Conservation (phyloP, 2,329 filamentous ascomycete genomes). For the Thielaviopsis punctulata region DNA sequence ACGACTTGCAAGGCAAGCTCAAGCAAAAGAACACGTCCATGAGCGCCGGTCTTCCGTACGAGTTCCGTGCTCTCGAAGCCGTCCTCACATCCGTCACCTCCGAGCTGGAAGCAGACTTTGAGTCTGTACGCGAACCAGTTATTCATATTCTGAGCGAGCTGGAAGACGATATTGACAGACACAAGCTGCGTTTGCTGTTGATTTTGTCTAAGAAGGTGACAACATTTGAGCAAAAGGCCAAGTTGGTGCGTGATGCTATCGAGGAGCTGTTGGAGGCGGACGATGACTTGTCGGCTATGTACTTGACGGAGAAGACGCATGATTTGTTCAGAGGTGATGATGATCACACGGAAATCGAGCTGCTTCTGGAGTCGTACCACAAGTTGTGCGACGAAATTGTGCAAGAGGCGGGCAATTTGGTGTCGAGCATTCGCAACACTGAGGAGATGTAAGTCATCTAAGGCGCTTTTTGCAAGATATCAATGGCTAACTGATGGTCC, state of each 20-base stretch:
- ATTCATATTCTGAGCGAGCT: conserved; percentile 75
- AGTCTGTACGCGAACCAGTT: conserved; percentile 81
- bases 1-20: conserved; percentile 84
- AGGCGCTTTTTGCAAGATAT: background rate
- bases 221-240: conserved; percentile 93
- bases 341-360: conserved; percentile 91
- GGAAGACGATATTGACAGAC: conserved; percentile 90
- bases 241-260: conserved; percentile 83
- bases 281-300: conserved; percentile 89
- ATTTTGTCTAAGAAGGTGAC: conserved; percentile 91
- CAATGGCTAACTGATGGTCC: conserved; percentile 15
- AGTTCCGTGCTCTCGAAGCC: conserved; percentile 88
- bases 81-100: conserved; percentile 87
- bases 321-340: conserved; percentile 58
- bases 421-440: conserved; percentile 89
- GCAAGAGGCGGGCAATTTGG: conserved; percentile 80
- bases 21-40: conserved; percentile 45
- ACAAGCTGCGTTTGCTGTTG: conserved; percentile 78
- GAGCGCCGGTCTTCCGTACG: conserved; percentile 59
- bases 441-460: conserved; percentile 69
- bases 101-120: conserved; percentile 84
- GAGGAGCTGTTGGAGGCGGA: conserved; percentile 92
- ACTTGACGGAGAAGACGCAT: conserved; percentile 71
- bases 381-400: conserved; percentile 97
- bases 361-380: conserved; percentile 92